Conservation (phyloP, 192 early-diverging fungal species). For the Coemansia interrupta region DNA sequence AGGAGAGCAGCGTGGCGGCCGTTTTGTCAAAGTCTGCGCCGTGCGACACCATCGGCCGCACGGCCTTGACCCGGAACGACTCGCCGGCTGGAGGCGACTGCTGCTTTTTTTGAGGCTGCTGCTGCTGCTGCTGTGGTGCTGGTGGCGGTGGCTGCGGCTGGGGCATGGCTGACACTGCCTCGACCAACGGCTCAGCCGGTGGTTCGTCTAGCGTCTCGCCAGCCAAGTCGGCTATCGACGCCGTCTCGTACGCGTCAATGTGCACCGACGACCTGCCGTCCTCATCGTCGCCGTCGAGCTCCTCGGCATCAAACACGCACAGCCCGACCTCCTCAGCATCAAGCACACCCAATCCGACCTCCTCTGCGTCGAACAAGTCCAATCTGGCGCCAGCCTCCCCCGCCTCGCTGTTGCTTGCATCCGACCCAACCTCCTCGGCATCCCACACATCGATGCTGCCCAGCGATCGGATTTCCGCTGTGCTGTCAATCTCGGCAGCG, state of each 20-base stretch:
- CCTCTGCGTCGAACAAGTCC: neutral
- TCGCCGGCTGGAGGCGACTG: slow-evolving; percentile 12
- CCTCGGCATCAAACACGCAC: slow-evolving; percentile 28
- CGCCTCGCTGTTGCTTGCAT: too few species aligned
- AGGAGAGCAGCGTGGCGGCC: slow-evolving; percentile 44
- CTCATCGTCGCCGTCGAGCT: slow-evolving; percentile 6
- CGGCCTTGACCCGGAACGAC: slow-evolving; percentile 45
- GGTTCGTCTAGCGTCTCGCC: neutral
- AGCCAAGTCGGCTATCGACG: slow-evolving; percentile 11
- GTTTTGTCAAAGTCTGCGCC: slow-evolving; percentile 49
- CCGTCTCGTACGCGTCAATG: slow-evolving; percentile 38
- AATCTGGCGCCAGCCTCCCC: too few species aligned
- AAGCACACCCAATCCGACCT: neutral
- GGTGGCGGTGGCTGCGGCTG: too few species aligned
- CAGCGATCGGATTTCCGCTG: neutral
- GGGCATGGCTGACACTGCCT: neutral
- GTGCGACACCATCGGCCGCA: slow-evolving; percentile 46
- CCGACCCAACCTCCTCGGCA: neutral
- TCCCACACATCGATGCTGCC: neutral
- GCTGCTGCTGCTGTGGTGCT: neutral
- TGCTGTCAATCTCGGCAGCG: neutral
- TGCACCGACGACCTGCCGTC: slow-evolving; percentile 14
- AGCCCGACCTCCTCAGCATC: neutral
- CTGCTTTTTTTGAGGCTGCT: slow-evolving; percentile 6
- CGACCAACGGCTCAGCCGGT: neutral